These are phyloP conservation scores for Scutellaria barbata DNA, from an alignment of 257 asterid genomes.

Conservation along the genomic window DNA sequence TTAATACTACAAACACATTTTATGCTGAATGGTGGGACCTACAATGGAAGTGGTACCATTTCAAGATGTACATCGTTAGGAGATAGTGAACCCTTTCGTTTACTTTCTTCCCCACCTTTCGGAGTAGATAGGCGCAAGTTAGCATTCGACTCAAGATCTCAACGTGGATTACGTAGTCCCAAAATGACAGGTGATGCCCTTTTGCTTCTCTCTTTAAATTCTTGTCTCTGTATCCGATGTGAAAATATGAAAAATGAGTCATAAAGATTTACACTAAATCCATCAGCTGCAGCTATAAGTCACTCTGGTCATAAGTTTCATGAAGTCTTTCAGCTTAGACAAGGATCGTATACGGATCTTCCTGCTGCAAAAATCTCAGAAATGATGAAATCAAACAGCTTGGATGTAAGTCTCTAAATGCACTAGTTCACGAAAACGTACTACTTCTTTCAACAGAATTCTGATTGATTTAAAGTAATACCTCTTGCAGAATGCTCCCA, in stretches of 20 bases:
- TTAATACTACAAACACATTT: conserved; percentile 62
- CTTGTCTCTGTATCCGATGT: background rate
- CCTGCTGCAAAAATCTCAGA: conserved; percentile 77
- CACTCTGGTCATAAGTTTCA: conserved; percentile 73
- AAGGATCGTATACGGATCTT: conserved; percentile 74
- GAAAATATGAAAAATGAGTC: too few relatives aligned
- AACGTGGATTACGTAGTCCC: conserved; percentile 57
- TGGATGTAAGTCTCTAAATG: conserved; percentile 63
- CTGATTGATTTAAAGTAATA: conserved; percentile 18
- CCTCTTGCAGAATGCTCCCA: conserved; percentile 83
- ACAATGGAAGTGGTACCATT: conserved; percentile 42
- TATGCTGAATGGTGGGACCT: conserved; percentile 46
- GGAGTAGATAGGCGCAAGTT: conserved; percentile 56
- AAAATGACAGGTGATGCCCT: conserved; percentile 51
- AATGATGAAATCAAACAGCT: conserved; percentile 91
- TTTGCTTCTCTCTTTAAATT: conserved; percentile 1
- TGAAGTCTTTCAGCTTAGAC: conserved; percentile 84
- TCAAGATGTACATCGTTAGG: conserved; percentile 53
- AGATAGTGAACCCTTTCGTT: conserved; percentile 46
- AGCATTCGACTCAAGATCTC: conserved; percentile 43
- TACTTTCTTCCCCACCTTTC: conserved; percentile 53
- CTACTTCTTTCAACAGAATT: background rate
- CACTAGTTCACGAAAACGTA: conserved; percentile 15
- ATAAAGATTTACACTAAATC: background rate
- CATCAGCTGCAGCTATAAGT: conserved; percentile 53